Percentiles rank a stretch among this genome's conserved stretches.
These are phyloP conservation scores for Dovyalis caffra DNA, from an alignment of 345 rosid species.

Conservation along the genomic window DNA sequence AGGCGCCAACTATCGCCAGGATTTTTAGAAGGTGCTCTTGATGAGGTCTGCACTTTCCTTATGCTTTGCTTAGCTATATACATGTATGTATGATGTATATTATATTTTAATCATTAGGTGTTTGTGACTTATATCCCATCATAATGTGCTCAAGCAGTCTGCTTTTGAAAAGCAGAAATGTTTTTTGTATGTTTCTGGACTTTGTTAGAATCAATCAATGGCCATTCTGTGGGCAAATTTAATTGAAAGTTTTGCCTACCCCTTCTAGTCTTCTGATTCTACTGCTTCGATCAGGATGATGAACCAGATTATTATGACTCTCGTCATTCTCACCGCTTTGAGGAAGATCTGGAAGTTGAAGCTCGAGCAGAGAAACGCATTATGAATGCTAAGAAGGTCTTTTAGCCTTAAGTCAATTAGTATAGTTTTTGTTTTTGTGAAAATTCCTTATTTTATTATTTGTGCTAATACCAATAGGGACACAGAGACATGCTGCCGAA, in stretches of 20 bases:
- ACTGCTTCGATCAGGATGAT: slow-evolving; percentile 53
- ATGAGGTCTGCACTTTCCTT: slow-evolving; percentile 60
- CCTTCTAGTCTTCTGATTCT: neutral
- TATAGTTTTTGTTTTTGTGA: neutral
- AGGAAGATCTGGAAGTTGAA: slow-evolving; percentile 92
- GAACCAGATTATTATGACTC: slow-evolving; percentile 77
- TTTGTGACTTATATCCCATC: neutral
- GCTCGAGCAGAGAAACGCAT: slow-evolving; percentile 87
- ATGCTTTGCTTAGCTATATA: neutral
- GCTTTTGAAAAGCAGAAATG: too few species aligned
- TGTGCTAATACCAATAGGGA: slow-evolving; percentile 36
- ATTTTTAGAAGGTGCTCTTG: slow-evolving; percentile 92
- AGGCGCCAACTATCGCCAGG: slow-evolving; percentile 88
- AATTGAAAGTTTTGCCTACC: neutral
- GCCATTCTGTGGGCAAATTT: neutral
- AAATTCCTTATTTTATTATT: slow-evolving; percentile 1
- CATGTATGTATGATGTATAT: neutral
- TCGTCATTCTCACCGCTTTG: slow-evolving; percentile 70
- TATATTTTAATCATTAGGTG: slow-evolving; percentile 8
- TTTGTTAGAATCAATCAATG: neutral
- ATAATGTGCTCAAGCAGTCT: neutral
- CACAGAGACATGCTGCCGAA: slow-evolving; percentile 64
- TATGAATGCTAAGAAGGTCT: slow-evolving; percentile 93
- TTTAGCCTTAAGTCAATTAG: neutral
- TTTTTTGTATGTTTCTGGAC: too few species aligned